Percentiles rank a stretch among this genome's conserved stretches.
Conservation (phyloP, 176 grass and related monocot genomes). For the Coix lacrymajobi region DNA sequence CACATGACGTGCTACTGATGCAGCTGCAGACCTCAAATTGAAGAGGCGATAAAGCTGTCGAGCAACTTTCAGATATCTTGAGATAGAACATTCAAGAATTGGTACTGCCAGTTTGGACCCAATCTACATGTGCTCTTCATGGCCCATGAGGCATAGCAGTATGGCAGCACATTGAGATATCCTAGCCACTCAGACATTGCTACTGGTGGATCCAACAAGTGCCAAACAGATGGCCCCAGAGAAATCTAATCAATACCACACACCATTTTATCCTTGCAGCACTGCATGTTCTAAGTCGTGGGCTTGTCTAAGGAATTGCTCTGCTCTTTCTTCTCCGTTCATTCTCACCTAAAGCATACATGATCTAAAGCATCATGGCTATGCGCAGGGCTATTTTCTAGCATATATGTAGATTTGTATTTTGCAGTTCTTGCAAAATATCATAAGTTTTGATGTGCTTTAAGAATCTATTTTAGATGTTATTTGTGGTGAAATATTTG, state of each 20-base stretch:
- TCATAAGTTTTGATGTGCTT: neutral
- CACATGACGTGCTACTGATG: conserved; percentile 9
- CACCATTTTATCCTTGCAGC: neutral
- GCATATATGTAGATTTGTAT: neutral
- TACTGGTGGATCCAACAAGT: neutral
- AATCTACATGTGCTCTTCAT: neutral
- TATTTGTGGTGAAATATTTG: neutral
- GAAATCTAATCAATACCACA: conserved; percentile 10
- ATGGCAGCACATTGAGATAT: conserved; percentile 2
- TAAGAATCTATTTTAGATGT: neutral
- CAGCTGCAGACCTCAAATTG: neutral
- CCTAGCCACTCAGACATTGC: neutral
- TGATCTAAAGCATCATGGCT: too few species aligned
- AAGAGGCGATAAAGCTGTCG: neutral
- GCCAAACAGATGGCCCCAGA: neutral
- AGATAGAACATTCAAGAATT: neutral
- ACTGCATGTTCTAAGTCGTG: conserved; percentile 36
- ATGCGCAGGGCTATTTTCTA: neutral
- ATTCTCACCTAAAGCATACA: neutral
- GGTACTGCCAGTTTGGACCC: neutral
- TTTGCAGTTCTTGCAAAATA: neutral
- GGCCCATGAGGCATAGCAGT: neutral
- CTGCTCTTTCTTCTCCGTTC: neutral
- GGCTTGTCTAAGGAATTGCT: conserved; percentile 2
- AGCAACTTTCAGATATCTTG: conserved; percentile 6